Conservation (phyloP, 75 land plant genomes). For the Pinus tabuliformis region DNA sequence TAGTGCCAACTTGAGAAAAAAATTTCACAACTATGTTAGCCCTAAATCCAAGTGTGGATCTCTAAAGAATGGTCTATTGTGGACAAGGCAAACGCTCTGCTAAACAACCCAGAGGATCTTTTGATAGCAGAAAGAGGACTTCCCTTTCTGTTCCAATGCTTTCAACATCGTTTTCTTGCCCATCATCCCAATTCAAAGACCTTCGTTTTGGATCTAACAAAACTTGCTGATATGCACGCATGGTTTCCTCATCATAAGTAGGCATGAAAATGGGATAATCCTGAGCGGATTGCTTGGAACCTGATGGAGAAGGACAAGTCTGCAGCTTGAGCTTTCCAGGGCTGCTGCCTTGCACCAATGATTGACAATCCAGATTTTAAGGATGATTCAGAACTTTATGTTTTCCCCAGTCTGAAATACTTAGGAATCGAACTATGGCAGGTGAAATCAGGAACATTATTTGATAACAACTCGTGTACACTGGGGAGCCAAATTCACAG, state of each 20-base stretch:
- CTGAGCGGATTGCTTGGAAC: conserved; percentile 32
- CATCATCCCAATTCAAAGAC: conserved; percentile 26
- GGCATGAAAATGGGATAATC: conserved; percentile 60
- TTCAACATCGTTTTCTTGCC: conserved; percentile 19
- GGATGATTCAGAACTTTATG: too few relatives aligned
- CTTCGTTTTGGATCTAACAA: not conserved
- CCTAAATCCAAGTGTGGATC: too few relatives aligned
- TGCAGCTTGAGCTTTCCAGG: conserved; percentile 9
- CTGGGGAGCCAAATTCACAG: too few relatives aligned
- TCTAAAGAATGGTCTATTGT: conserved; percentile 24
- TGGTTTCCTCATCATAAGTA: conserved; percentile 40
- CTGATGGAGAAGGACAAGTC: conserved; percentile 12
- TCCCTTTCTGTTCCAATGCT: conserved; percentile 19
- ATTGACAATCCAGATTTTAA: too few relatives aligned
- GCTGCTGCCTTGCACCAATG: conserved; percentile 19
- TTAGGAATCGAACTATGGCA: too few relatives aligned
- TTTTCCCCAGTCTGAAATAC: too few relatives aligned
- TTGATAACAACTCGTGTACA: too few relatives aligned
- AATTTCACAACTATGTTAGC: too few relatives aligned
- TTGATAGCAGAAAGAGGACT: conserved; percentile 15
- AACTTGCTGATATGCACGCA: conserved; percentile 28
- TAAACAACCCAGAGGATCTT: conserved; percentile 20
- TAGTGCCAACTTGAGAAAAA: too few relatives aligned
- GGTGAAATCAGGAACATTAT: too few relatives aligned
- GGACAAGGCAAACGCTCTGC: conserved; percentile 18